A percentile compares a stretch with the other conserved stretches of the same genome.
Conservation (phyloP, 768 basidiomycete species). For the Suillus placidus region DNA sequence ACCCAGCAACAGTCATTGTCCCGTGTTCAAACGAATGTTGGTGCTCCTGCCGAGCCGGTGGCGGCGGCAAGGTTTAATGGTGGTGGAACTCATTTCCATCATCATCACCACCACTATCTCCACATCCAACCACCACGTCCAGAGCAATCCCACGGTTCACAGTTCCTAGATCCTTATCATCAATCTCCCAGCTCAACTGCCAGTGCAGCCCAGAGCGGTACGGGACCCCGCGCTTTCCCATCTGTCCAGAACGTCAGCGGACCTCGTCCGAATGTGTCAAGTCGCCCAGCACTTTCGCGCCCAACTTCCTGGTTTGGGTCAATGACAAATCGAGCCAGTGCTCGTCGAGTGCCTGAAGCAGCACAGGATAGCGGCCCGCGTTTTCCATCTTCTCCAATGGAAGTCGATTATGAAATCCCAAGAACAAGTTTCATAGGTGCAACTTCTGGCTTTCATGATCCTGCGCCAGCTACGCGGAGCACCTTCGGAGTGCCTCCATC, state of each 20-base stretch:
- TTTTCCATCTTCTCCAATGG: conserved; percentile 1
- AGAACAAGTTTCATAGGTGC: background rate
- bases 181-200: background rate
- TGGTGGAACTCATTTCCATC: conserved; percentile 4
- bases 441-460: background rate
- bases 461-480: background rate
- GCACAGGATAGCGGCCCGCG: background rate
- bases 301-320: conserved; percentile 10
- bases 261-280: conserved; percentile 1
- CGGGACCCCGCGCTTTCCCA: background rate
- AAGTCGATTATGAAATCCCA: background rate
- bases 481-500: background rate
- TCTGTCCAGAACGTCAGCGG: conserved; percentile 1
- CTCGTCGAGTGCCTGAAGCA: conserved; percentile 1
- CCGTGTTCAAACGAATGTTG: background rate
- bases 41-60: background rate
- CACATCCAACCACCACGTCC: conserved; percentile 7
- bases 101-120: conserved; percentile 5
- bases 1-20: background rate
- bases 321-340: conserved; percentile 2
- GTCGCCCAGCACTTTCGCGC: conserved; percentile 1
- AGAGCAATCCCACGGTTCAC: conserved; percentile 6
- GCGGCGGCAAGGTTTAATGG: background rate
- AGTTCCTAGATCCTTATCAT: background rate
- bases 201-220: background rate